Conservation (phyloP, 202 grass and related monocot species). For the Eragrostis tef region DNA sequence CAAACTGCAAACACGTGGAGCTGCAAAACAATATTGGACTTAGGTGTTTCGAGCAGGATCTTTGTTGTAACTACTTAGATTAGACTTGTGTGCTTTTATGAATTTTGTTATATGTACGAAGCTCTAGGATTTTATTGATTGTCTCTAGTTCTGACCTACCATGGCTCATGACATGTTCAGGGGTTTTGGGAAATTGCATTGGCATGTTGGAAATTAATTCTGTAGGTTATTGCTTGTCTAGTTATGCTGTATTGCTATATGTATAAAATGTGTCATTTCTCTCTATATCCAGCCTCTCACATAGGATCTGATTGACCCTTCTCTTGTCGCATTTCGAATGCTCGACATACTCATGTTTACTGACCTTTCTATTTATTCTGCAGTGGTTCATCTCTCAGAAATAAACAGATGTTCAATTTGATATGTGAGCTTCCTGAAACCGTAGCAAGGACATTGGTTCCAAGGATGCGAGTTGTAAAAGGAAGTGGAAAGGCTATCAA, state of each 20-base stretch:
- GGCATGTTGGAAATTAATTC: background rate
- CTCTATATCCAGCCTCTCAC: background rate
- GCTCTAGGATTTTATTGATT: background rate
- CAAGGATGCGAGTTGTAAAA: slow-evolving; percentile 96
- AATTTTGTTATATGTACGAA: background rate
- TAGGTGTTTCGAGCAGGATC: background rate
- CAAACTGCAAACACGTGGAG: slow-evolving; percentile 11
- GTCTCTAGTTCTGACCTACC: background rate
- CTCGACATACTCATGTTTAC: background rate
- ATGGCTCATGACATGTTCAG: background rate
- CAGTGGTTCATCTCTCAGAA: slow-evolving; percentile 91
- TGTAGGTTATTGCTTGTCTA: background rate
- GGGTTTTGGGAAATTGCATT: background rate
- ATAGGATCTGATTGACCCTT: slow-evolving; percentile 24
- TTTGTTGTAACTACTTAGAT: background rate
- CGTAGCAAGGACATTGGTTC: slow-evolving; percentile 92
- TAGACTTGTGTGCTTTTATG: background rate
- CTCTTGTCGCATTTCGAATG: slow-evolving; percentile 15
- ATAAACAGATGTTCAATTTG: slow-evolving; percentile 99
- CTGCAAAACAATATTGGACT: background rate
- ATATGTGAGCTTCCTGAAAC: slow-evolving; percentile 99
- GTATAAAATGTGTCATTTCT: background rate
- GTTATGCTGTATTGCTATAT: background rate
- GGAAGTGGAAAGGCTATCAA: slow-evolving; percentile 97
- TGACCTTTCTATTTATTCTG: slow-evolving; percentile 46